A percentile compares a stretch with the other conserved stretches of the same genome.
Evolutionary conservation across 2,329 filamentous ascomycete species (phyloP).

Genomic region (Hypoxylon sp.): DNA sequence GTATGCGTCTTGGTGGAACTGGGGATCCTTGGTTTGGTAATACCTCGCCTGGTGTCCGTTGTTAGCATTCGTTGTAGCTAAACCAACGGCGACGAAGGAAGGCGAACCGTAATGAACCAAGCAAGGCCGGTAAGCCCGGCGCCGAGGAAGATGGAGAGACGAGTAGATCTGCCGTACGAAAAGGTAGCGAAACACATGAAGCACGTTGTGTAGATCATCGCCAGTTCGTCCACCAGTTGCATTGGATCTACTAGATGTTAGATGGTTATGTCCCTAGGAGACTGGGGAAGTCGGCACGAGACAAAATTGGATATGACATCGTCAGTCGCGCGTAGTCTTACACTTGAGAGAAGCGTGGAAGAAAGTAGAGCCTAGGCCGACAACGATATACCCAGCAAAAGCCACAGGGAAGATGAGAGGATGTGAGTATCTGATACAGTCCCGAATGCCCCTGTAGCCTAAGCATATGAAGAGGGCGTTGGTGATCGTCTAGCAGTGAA

Average conservation of each 20-base stretch:
- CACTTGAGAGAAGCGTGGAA: constrained; percentile 71
- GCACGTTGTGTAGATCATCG: constrained; percentile 73
- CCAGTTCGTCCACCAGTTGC: constrained; percentile 72
- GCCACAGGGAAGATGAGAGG: constrained; percentile 80
- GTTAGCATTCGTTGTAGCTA: constrained; percentile 31
- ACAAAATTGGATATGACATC: constrained; percentile 9
- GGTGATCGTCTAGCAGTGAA: constrained; percentile 74
- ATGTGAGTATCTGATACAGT: constrained; percentile 80
- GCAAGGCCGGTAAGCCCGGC: constrained; percentile 68
- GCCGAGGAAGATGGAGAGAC: constrained; percentile 68
- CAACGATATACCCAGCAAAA: constrained; percentile 67
- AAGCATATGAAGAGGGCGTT: constrained; percentile 87
- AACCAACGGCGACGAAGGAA: constrained; percentile 12
- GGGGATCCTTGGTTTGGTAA: constrained; percentile 83
- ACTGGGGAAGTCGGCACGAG: constrained; percentile 9
- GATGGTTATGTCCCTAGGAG: constrained; percentile 13
- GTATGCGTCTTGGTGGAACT: constrained; percentile 87
- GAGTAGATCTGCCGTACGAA: constrained; percentile 72
- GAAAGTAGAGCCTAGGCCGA: constrained; percentile 69
- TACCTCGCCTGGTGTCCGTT: constrained; percentile 66
- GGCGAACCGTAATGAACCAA: constrained; percentile 80
- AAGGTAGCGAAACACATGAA: constrained; percentile 77
- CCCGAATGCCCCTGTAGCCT: constrained; percentile 80
- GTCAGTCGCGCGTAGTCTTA: constrained; percentile 52
- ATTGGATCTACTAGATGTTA: constrained; percentile 63